These are phyloP conservation scores for Pulveroboletus sp. DNA, from an alignment of 768 basidiomycete species.

Conservation along the genomic window DNA sequence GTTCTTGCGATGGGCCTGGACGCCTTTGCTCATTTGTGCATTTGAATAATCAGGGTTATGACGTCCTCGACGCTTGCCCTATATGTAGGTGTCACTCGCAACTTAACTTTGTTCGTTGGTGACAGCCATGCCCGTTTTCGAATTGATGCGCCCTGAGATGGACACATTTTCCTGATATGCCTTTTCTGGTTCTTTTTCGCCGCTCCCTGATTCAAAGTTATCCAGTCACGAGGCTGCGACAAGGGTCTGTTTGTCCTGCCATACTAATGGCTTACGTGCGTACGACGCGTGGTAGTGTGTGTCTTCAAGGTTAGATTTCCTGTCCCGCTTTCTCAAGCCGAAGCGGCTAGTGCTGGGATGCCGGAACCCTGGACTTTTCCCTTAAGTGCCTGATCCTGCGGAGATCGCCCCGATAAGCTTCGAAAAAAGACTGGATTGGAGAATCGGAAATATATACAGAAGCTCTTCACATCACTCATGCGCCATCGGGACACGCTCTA, in stretches of 20 bases:
- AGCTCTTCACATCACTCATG: not conserved
- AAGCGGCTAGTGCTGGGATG: constrained; percentile 13
- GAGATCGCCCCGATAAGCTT: constrained; percentile 30
- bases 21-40: constrained; percentile 5
- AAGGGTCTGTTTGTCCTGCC: constrained; percentile 12
- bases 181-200: constrained; percentile 11
- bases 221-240: constrained; percentile 18
- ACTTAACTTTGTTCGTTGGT: constrained; percentile 25
- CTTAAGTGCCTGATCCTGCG: constrained; percentile 22
- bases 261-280: constrained; percentile 22
- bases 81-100: constrained; percentile 7
- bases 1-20: constrained; percentile 4
- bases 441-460: not conserved
- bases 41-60: constrained; percentile 25
- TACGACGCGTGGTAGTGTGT: constrained; percentile 11
- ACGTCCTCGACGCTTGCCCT: constrained; percentile 15
- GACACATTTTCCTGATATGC: constrained; percentile 18
- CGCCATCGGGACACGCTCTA: constrained; percentile 8
- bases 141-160: constrained; percentile 8
- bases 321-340: constrained; percentile 8
- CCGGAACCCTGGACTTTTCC: constrained; percentile 11
- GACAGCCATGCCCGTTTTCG: constrained; percentile 5
- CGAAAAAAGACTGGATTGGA: constrained; percentile 5
- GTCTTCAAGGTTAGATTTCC: constrained; percentile 29
- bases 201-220: constrained; percentile 2